Conservation (phyloP, 306 rosid genomes). For the Arachis stenosperma region DNA sequence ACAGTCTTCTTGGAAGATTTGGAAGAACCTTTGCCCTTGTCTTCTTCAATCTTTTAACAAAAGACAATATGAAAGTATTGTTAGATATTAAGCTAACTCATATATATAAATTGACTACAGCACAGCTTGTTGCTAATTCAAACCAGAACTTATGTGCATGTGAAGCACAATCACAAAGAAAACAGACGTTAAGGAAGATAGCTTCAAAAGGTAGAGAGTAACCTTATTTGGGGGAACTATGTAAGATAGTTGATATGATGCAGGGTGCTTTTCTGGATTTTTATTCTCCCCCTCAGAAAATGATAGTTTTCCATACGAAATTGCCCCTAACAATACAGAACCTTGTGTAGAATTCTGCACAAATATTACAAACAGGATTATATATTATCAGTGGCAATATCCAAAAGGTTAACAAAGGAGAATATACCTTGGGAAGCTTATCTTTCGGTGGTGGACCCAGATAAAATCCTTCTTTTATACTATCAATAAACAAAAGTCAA, state of each 20-base stretch:
- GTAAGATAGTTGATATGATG: conserved; percentile 62
- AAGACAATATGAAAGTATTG: conserved; percentile 17
- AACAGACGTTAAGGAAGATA: conserved; percentile 8
- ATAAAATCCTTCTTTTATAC: conserved; percentile 87
- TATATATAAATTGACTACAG: conserved; percentile 30
- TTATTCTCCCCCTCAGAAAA: conserved; percentile 50
- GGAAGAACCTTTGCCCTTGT: conserved; percentile 77
- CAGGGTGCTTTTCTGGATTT: conserved; percentile 76
- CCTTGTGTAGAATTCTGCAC: conserved; percentile 78
- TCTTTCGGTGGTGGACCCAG: conserved; percentile 88
- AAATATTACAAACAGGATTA: conserved; percentile 29
- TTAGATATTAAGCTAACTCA: conserved; percentile 22
- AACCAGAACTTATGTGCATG: conserved; percentile 2
- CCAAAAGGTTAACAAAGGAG: conserved; percentile 25
- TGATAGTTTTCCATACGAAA: conserved; percentile 82
- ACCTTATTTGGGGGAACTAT: conserved; percentile 96
- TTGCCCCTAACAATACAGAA: conserved; percentile 80
- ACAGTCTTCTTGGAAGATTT: conserved; percentile 59
- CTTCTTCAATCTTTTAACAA: conserved; percentile 72
- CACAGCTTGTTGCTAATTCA: conserved; percentile 20
- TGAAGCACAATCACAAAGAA: conserved; percentile 26
- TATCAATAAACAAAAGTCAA: conserved; percentile 47
- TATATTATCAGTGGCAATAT: conserved; percentile 19
- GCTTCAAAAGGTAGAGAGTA: conserved; percentile 29
- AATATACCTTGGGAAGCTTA: conserved; percentile 84